Evolutionary conservation across 2,329 filamentous ascomycete species (phyloP).

Genomic region (Penicillium capsulatum): DNA sequence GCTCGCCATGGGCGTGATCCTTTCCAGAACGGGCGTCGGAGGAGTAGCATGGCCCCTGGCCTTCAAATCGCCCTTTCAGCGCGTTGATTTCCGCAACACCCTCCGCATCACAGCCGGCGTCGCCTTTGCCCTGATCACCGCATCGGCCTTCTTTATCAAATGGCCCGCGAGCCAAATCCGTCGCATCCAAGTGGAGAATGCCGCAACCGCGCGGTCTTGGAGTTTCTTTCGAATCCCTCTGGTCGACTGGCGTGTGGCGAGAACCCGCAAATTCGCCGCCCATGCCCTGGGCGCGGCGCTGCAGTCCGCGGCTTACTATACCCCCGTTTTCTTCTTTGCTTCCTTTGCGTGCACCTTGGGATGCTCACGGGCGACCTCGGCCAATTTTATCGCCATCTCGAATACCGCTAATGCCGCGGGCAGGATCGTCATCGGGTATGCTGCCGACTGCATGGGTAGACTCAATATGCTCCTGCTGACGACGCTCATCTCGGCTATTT

Average conservation of each 20-base stretch:
- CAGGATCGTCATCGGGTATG: constrained; percentile 37
- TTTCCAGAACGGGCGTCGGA: constrained; percentile 38
- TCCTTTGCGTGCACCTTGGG: constrained; percentile 39
- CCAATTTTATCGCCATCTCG: constrained; percentile 39
- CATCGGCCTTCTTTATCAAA: constrained; percentile 22
- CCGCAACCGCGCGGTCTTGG: constrained; percentile 10
- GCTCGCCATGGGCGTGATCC: constrained; percentile 39
- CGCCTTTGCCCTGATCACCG: constrained; percentile 27
- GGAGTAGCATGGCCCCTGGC: constrained; percentile 37
- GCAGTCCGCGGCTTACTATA: constrained; percentile 39
- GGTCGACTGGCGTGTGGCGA: constrained; percentile 34
- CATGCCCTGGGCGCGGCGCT: constrained; percentile 35
- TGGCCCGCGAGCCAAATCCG: constrained; percentile 24
- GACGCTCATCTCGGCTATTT: constrained; percentile 26
- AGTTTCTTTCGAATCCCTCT: constrained; percentile 27
- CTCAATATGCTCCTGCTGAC: constrained; percentile 38
- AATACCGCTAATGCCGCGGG: constrained; percentile 41
- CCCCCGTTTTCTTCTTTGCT: constrained; percentile 39
- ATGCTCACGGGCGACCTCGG: constrained; percentile 33
- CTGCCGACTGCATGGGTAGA: constrained; percentile 37
- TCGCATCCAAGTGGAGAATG: constrained; percentile 17
- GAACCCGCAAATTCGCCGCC: constrained; percentile 33
- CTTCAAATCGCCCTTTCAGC: constrained; percentile 27
- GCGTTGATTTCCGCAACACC: constrained; percentile 37
- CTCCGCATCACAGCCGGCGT: constrained; percentile 34